Base-by-base conservation (phyloP, 805 yeast genomes). In the Metschnikowia dekortorum region DNA sequence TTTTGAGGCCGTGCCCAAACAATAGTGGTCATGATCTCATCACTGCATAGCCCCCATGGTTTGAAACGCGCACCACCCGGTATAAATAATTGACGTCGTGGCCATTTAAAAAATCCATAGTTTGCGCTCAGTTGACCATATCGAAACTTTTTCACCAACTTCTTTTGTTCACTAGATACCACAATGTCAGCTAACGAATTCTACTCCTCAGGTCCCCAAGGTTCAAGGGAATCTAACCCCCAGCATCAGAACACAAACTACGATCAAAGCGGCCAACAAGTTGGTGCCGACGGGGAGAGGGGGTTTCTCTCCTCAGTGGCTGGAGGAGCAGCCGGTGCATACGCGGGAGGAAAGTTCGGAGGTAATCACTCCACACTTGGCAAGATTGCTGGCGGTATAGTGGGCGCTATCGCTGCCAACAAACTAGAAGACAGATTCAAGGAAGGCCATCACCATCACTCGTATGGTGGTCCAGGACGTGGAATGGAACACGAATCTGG, bases 171-270 rank as follows among this genome's bases (percentile, higher is more conserved):
- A 28, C 42, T 8, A 10, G 5, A n/a, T 13, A n/a, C 11, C n/a
- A 41, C 22, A 11, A 79, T 79, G 84, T 79, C 83, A 51, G 82
- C 82, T 51, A 78, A 79, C 79, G 83, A 79, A 51, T 79, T 71
- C 63, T 79, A 79, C 63, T 66, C 66, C 47, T 71, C 78, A 8
- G 79, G 75, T 46, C 70, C 59, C 9, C 62, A 62, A 46, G 63
- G 66, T 40, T 18, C 48, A 9, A 53, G 49, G 44, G 35, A 39
- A 47, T 50, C 51, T 46, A 39, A 43, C 51, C 36, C 31, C 22
- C 39, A 14, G 9, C 46, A 22, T 22, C 22, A 51, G 40, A 49
- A 53, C 40, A 62, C 61, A 52, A 51, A 33, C 14, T 45, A 48
- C 33, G 44, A 49, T 40, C 56, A 50, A 30, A 56, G 55, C 36